Conservation (phyloP, 2,329 filamentous ascomycete genomes). For the Aspergillus pseudoglaucus region DNA sequence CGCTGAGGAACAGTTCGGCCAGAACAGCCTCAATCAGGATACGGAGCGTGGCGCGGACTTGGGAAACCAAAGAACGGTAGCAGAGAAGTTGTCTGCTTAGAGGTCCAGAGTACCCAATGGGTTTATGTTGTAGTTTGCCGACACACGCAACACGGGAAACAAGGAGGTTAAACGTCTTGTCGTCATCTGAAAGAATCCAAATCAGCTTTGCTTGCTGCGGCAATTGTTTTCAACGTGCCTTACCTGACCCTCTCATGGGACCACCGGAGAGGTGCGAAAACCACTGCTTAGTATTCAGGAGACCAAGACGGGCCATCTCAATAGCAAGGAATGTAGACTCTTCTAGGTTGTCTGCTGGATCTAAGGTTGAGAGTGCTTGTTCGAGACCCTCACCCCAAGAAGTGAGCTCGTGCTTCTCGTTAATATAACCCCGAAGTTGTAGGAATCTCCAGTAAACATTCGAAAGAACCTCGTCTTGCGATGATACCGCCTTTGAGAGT, state of each 20-base stretch:
- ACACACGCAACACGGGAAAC: slow-evolving; percentile 82
- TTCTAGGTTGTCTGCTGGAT: slow-evolving; percentile 55
- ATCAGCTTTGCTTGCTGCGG: background rate
- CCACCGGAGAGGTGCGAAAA: slow-evolving; percentile 53
- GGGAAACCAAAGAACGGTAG: slow-evolving; percentile 75
- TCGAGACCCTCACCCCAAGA: slow-evolving; percentile 75
- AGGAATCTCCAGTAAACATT: slow-evolving; percentile 85
- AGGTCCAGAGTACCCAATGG: slow-evolving; percentile 88
- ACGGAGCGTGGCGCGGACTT: slow-evolving; percentile 70
- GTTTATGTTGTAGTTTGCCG: slow-evolving; percentile 71
- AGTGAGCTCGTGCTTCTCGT: slow-evolving; percentile 71
- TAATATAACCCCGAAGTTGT: slow-evolving; percentile 78
- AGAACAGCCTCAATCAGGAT: slow-evolving; percentile 80
- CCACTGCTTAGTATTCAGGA: slow-evolving; percentile 67
- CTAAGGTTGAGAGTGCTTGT: slow-evolving; percentile 58
- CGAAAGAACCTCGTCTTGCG: slow-evolving; percentile 65
- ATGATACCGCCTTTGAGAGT: slow-evolving; percentile 42
- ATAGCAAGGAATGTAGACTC: slow-evolving; percentile 77
- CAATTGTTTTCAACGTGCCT: slow-evolving; percentile 1
- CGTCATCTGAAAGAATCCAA: slow-evolving; percentile 50
- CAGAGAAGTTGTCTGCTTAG: slow-evolving; percentile 82
- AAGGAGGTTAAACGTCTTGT: slow-evolving; percentile 70
- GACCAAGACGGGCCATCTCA: slow-evolving; percentile 72
- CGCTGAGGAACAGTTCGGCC: slow-evolving; percentile 72
- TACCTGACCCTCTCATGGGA: slow-evolving; percentile 52